Evolutionary conservation across 2,329 filamentous ascomycete genomes (phyloP).

Genomic region (Furcasterigmium furcatum): DNA sequence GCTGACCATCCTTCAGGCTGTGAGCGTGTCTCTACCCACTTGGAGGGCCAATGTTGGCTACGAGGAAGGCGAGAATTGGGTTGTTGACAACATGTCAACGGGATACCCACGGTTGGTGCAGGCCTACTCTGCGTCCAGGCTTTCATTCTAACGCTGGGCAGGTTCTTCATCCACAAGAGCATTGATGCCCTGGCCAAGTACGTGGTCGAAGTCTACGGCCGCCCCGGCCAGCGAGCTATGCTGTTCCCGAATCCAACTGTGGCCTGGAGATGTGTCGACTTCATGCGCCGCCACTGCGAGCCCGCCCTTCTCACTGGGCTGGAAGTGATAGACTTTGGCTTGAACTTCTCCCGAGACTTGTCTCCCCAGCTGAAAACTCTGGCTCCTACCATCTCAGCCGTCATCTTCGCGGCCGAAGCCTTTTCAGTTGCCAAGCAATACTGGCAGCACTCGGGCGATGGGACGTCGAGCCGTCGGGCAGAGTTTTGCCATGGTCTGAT

Average conservation of each 20-base stretch:
- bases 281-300: conserved; percentile 61
- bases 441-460: conserved; percentile 96
- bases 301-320: conserved; percentile 45
- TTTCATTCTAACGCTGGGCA: conserved; percentile 25
- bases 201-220: conserved; percentile 63
- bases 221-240: conserved; percentile 65
- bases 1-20: conserved; percentile 73
- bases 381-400: conserved; percentile 60
- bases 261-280: conserved; percentile 71
- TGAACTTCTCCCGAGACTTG: conserved; percentile 52
- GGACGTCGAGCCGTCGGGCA: conserved; percentile 83
- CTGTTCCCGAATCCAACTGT: conserved; percentile 73
- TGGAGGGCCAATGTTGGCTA: conserved; percentile 91
- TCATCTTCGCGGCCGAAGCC: conserved; percentile 66
- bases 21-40: conserved; percentile 92
- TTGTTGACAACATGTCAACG: conserved; percentile 79
- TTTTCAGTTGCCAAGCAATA: conserved; percentile 83
- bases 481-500: conserved; percentile 83
- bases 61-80: conserved; percentile 87
- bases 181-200: conserved; percentile 72
- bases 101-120: conserved; percentile 78
- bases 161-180: conserved; percentile 87
- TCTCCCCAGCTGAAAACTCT: conserved; percentile 51
- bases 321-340: conserved; percentile 58
- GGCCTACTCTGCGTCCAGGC: neutral